A percentile compares a stretch with the other conserved stretches of the same genome.
Evolutionary conservation across 768 basidiomycete genomes (phyloP).

Genomic region (Psilocybe subaeruginosa): DNA sequence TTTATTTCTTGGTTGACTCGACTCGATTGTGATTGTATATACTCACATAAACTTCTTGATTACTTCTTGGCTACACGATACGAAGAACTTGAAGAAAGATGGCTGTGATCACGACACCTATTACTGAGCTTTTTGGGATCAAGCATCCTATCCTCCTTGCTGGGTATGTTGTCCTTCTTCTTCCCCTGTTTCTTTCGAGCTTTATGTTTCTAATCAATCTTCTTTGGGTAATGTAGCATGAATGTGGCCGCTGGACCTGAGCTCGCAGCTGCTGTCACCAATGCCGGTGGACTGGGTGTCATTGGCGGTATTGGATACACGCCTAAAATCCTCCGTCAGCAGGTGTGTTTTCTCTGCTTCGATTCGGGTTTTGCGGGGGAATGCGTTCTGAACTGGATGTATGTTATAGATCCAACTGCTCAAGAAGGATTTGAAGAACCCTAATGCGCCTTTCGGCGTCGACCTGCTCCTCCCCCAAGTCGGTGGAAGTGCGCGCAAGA

Average conservation of each 20-base stretch:
- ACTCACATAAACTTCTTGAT: neutral
- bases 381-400: too few species aligned
- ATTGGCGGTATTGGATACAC: conserved; percentile 91
- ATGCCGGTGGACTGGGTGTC: conserved; percentile 91
- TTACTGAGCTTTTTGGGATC: conserved; percentile 88
- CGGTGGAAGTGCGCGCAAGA: conserved; percentile 87
- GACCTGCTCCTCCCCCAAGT: conserved; percentile 89
- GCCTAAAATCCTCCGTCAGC: conserved; percentile 76
- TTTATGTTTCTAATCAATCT: neutral
- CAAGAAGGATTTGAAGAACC: conserved; percentile 73
- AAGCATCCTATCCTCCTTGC: conserved; percentile 89
- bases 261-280: conserved; percentile 91
- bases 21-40: too few species aligned
- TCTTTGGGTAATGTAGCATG: conserved; percentile 37
- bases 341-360: conserved; percentile 45
- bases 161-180: conserved; percentile 41
- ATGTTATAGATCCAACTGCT: conserved; percentile 63
- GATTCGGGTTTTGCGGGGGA: too few species aligned
- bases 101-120: conserved; percentile 77
- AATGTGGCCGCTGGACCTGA: conserved; percentile 63
- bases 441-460: conserved; percentile 86
- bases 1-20: neutral
- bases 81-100: conserved; percentile 31
- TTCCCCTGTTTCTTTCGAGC: too few species aligned
- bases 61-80: neutral